Evolutionary conservation across 2,329 filamentous ascomycete species (phyloP).

Genomic region (Fusarium devonianum): DNA sequence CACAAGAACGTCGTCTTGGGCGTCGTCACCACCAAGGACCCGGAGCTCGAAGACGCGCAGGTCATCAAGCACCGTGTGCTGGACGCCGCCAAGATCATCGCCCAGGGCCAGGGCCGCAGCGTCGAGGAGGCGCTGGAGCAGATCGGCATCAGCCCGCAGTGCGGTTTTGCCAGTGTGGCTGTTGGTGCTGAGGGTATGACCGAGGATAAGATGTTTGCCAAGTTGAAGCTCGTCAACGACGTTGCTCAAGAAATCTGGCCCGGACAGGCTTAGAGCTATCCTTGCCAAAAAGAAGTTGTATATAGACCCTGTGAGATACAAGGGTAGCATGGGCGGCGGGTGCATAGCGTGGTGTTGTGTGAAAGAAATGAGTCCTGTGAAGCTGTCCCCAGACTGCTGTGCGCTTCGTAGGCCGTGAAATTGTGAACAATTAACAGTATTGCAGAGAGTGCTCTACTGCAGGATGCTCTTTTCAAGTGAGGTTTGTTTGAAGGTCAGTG

Average conservation of each 20-base stretch:
- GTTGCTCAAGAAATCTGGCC: conserved; percentile 72
- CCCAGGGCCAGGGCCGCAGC: conserved; percentile 66
- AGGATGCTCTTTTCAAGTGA: too few relatives aligned
- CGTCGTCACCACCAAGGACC: conserved; percentile 67
- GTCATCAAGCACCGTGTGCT: conserved; percentile 62
- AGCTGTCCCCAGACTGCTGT: too few relatives aligned
- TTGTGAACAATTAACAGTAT: too few relatives aligned
- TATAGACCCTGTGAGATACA: background rate
- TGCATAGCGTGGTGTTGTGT: conserved; percentile 28
- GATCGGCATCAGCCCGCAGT: conserved; percentile 73
- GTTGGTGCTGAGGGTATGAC: conserved; percentile 70
- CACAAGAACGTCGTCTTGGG: conserved; percentile 69
- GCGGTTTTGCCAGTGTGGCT: conserved; percentile 73
- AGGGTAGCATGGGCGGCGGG: background rate
- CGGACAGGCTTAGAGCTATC: conserved; percentile 13
- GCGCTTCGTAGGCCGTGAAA: too few relatives aligned
- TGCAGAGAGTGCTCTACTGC: too few relatives aligned
- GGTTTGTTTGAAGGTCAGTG: too few relatives aligned
- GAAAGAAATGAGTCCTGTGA: too few relatives aligned
- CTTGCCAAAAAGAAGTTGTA: background rate
- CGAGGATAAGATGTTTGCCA: conserved; percentile 73
- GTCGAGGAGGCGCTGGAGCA: conserved; percentile 70
- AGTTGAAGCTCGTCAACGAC: conserved; percentile 71
- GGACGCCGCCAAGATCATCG: conserved; percentile 70
- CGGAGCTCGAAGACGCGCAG: conserved; percentile 62